Percentiles rank a stretch among this genome's conserved stretches.
Conservation (phyloP, 192 early-diverging fungal genomes). For the Coemansia guatemalensis region DNA sequence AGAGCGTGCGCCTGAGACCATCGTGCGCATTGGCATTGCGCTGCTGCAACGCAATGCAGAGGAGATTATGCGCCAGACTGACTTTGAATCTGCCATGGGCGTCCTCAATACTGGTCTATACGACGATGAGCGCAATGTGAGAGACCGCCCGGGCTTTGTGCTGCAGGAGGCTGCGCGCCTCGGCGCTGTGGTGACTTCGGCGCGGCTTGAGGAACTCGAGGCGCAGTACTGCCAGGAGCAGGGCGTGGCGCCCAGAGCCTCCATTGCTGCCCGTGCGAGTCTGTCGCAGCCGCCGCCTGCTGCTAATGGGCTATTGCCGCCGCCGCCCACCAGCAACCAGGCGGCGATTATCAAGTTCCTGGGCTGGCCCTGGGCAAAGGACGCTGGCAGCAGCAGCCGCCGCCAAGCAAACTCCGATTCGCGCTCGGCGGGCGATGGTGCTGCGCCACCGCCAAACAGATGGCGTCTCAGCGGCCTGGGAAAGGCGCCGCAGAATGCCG, state of each 20-base stretch:
- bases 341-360: conserved; percentile 31
- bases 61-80: conserved; percentile 65
- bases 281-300: background rate
- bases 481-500: background rate
- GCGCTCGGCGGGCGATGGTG: background rate
- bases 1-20: conserved; percentile 87
- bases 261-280: conserved; percentile 6
- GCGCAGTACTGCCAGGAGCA: conserved; percentile 33
- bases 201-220: conserved; percentile 70
- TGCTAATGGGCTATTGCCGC: background rate
- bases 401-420: background rate
- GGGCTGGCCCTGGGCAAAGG: conserved; percentile 49
- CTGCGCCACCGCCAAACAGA: background rate
- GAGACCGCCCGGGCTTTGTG: conserved; percentile 55
- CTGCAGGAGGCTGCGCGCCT: conserved; percentile 80
- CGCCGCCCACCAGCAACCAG: conserved; percentile 12
- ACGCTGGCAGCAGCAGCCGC: background rate
- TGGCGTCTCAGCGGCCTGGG: conserved; percentile 6
- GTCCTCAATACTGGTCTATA: conserved; percentile 85
- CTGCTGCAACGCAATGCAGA: conserved; percentile 81
- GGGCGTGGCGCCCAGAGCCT: conserved; percentile 9
- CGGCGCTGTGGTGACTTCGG: conserved; percentile 62
- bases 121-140: conserved; percentile 62
- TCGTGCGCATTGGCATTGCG: conserved; percentile 85
- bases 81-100: conserved; percentile 81